A percentile compares a stretch with the other conserved stretches of the same genome.
phyloP scores from a whole-genome alignment of 139 green algal genomes.

The Spirogloea muscicola region DNA sequence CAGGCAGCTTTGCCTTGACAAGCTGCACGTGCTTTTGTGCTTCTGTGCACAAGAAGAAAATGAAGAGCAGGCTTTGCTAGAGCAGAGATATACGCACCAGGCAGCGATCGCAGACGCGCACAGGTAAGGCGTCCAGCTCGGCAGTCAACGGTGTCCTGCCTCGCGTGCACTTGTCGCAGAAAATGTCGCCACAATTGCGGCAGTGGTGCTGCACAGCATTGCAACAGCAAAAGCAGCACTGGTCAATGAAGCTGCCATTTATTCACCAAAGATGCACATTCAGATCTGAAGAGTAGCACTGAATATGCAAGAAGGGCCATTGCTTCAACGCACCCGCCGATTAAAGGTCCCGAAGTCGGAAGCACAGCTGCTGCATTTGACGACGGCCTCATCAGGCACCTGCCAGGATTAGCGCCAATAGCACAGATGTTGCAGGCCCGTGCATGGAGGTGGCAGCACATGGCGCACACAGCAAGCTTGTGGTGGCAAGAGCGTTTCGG shows the following conservation, averaged over 20 bases:
- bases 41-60: no score
- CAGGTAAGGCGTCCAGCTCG: conserved; percentile 8
- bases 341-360: conserved; percentile 24
- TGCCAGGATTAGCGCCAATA: conserved; percentile 3
- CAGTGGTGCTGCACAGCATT: conserved; percentile 46
- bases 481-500: no score
- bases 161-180: conserved; percentile 47
- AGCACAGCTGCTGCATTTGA: conserved; percentile 10
- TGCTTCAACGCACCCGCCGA: conserved; percentile 14
- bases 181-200: conserved; percentile 45
- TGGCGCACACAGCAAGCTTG: no score
- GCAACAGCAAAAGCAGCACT: background rate
- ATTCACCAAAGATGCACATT: no score
- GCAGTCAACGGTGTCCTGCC: conserved; percentile 36
- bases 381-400: conserved; percentile 32
- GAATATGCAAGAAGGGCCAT: no score
- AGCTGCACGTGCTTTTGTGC: no score
- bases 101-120: conserved; percentile 47
- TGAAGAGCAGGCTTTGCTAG: no score
- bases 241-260: no score
- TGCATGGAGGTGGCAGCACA: no score
- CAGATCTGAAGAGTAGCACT: no score
- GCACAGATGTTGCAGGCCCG: no score
- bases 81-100: conserved; percentile 19
- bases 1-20: no score